Conservation (phyloP, 139 green algal genomes). For the Raphidocelis subcapitata region DNA sequence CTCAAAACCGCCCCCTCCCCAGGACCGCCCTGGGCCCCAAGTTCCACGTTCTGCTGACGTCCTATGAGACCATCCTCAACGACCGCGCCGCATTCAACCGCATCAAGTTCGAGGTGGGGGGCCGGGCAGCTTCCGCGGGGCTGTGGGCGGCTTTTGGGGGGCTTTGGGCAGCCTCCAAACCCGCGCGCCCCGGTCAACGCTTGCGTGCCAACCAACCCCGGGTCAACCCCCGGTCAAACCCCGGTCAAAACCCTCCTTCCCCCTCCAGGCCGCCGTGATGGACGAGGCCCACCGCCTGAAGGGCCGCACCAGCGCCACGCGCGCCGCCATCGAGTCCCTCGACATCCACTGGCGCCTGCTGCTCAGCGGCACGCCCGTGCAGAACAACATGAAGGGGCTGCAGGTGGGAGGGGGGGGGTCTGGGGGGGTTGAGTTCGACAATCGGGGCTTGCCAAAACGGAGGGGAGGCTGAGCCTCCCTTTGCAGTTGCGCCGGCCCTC, state of each 20-base stretch:
- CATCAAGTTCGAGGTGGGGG: slow-evolving; percentile 28
- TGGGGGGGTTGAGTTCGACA: too few relatives aligned
- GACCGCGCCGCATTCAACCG: slow-evolving; percentile 40
- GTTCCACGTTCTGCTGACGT: slow-evolving; percentile 79
- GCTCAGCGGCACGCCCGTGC: slow-evolving; percentile 92
- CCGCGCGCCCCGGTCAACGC: too few relatives aligned
- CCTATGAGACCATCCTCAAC: slow-evolving; percentile 72
- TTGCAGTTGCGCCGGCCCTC: too few relatives aligned
- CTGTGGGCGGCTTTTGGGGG: too few relatives aligned
- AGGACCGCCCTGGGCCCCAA: background rate
- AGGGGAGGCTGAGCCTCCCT: too few relatives aligned
- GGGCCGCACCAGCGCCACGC: slow-evolving; percentile 51
- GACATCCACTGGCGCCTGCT: slow-evolving; percentile 78
- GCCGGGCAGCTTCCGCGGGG: background rate
- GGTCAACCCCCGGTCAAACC: too few relatives aligned
- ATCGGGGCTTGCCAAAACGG: too few relatives aligned
- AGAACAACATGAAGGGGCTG: slow-evolving; percentile 93
- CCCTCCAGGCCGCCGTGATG: slow-evolving; percentile 30
- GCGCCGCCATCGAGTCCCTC: slow-evolving; percentile 54
- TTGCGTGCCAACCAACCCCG: too few relatives aligned
- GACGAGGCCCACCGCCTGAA: slow-evolving; percentile 83
- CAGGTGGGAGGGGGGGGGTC: background rate
- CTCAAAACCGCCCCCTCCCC: too few relatives aligned
- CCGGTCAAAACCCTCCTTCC: background rate
- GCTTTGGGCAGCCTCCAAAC: too few relatives aligned